phyloP scores from a whole-genome alignment of 2,329 filamentous ascomycete species.

The Uncinocarpus reesii region DNA sequence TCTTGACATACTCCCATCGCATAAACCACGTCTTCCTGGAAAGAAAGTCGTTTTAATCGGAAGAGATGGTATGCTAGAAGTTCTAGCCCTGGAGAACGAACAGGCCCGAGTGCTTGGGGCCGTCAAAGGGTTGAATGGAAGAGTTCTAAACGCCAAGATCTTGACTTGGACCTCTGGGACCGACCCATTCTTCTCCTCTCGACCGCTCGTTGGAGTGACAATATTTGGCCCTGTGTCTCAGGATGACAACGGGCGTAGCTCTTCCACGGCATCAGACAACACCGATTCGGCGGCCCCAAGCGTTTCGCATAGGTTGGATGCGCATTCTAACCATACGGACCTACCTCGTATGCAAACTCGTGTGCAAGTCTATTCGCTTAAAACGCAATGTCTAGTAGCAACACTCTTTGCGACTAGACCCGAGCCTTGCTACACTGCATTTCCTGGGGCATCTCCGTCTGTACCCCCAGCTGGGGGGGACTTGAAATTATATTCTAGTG shows the following conservation, averaged over 20 bases:
- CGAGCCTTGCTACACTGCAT: slow-evolving; percentile 48
- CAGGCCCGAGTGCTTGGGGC: slow-evolving; percentile 60
- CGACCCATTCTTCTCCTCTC: slow-evolving; percentile 45
- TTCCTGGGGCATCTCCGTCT: slow-evolving; percentile 52
- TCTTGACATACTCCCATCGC: slow-evolving; percentile 57
- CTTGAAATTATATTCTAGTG: slow-evolving; percentile 62
- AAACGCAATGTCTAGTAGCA: slow-evolving; percentile 59
- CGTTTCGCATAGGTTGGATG: slow-evolving; percentile 21
- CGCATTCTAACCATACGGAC: slow-evolving; percentile 24
- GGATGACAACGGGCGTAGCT: slow-evolving; percentile 28
- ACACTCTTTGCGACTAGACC: slow-evolving; percentile 63
- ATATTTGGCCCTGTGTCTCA: slow-evolving; percentile 59
- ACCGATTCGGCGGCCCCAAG: slow-evolving; percentile 26
- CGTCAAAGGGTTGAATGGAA: slow-evolving; percentile 66
- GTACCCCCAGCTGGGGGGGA: slow-evolving; percentile 62
- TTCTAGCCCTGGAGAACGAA: slow-evolving; percentile 62
- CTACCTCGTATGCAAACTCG: slow-evolving; percentile 60
- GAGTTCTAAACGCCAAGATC: slow-evolving; percentile 72
- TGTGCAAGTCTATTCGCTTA: slow-evolving; percentile 79
- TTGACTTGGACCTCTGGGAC: slow-evolving; percentile 55
- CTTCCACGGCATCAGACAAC: slow-evolving; percentile 29
- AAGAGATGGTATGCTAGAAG: slow-evolving; percentile 67
- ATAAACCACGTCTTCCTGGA: slow-evolving; percentile 32
- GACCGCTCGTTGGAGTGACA: slow-evolving; percentile 68
- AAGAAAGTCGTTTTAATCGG: slow-evolving; percentile 65